A percentile compares a stretch with the other conserved stretches of the same genome.
Conservation (phyloP, 1,139 yeast species). For the Suhomyces coccinellae region DNA sequence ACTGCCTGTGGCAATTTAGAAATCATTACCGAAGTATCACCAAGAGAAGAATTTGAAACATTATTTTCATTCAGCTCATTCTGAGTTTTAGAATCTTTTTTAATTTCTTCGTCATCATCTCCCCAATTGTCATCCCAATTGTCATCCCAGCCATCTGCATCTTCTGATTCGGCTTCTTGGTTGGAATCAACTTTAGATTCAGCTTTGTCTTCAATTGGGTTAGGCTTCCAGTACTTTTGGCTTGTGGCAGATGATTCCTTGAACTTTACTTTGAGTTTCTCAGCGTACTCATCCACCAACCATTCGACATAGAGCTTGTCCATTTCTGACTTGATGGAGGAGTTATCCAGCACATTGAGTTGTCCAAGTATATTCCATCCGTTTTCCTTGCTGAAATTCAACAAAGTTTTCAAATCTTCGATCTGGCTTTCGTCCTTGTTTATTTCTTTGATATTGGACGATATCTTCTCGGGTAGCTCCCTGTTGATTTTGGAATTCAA, state of each 20-base stretch:
- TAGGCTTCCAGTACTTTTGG: slow-evolving; percentile 2
- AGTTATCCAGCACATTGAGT: slow-evolving; percentile 17
- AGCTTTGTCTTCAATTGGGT: background rate
- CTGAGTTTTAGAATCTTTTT: slow-evolving; percentile 10
- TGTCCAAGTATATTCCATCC: slow-evolving; percentile 34
- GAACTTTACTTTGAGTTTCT: slow-evolving; percentile 19
- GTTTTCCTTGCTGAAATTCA: slow-evolving; percentile 23
- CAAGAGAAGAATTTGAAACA: background rate
- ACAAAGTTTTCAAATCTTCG: slow-evolving; percentile 25
- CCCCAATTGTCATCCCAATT: slow-evolving; percentile 23
- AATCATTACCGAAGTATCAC: slow-evolving; percentile 10
- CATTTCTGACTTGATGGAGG: slow-evolving; percentile 24
- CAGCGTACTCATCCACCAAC: slow-evolving; percentile 24
- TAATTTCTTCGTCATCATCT: slow-evolving; percentile 13
- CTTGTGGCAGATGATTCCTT: background rate
- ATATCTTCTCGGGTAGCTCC: slow-evolving; percentile 30
- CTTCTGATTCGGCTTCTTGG: slow-evolving; percentile 12
- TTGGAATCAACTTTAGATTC: slow-evolving; percentile 4
- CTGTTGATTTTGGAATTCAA: slow-evolving; percentile 34
- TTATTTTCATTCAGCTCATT: slow-evolving; percentile 5
- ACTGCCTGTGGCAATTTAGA: slow-evolving; percentile 25
- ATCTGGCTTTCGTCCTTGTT: slow-evolving; percentile 22
- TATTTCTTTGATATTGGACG: slow-evolving; percentile 30
- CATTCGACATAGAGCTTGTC: slow-evolving; percentile 32
- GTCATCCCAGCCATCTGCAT: slow-evolving; percentile 22